phyloP scores from a whole-genome alignment of 208 protist genomes.

The Leishmania arabica region DNA sequence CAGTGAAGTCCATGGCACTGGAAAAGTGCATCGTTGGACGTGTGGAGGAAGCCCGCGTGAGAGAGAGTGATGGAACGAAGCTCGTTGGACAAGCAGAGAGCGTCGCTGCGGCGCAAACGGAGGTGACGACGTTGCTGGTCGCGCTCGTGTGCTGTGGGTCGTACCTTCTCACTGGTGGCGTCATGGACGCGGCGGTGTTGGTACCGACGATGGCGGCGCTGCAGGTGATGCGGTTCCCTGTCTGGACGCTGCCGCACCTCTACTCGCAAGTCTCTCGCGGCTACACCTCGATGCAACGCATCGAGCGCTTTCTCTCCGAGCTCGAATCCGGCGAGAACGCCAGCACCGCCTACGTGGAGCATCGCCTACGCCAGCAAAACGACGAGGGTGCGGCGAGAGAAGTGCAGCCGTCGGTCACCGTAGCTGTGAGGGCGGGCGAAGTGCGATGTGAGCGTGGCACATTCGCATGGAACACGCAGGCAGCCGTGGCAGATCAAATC shows the following conservation, averaged over 20 bases:
- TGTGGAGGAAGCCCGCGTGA: constrained; percentile 39
- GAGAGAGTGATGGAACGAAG: constrained; percentile 53
- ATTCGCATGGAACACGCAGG: constrained; percentile 32
- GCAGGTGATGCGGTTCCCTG: constrained; percentile 69
- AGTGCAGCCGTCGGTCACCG: background rate
- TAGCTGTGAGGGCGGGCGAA: constrained; percentile 17
- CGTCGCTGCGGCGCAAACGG: constrained; percentile 50
- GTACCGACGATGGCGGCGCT: constrained; percentile 76
- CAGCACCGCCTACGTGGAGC: constrained; percentile 14
- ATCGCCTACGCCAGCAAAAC: constrained; percentile 8
- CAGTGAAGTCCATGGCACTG: constrained; percentile 73
- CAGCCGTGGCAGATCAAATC: constrained; percentile 7
- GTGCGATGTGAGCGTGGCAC: constrained; percentile 29
- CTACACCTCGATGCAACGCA: constrained; percentile 58
- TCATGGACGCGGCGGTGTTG: constrained; percentile 63
- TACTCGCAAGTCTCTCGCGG: constrained; percentile 62
- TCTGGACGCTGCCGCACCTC: constrained; percentile 66
- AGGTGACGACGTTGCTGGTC: constrained; percentile 64
- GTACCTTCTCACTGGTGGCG: constrained; percentile 57
- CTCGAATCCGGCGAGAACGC: constrained; percentile 27
- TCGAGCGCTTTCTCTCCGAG: constrained; percentile 57
- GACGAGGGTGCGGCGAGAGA: constrained; percentile 3
- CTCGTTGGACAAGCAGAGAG: constrained; percentile 43
- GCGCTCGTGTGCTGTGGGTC: constrained; percentile 62
- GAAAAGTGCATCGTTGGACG: constrained; percentile 47